phyloP scores from a whole-genome alignment of 177 flowering plant species.

The Tripterygium wilfordii region DNA sequence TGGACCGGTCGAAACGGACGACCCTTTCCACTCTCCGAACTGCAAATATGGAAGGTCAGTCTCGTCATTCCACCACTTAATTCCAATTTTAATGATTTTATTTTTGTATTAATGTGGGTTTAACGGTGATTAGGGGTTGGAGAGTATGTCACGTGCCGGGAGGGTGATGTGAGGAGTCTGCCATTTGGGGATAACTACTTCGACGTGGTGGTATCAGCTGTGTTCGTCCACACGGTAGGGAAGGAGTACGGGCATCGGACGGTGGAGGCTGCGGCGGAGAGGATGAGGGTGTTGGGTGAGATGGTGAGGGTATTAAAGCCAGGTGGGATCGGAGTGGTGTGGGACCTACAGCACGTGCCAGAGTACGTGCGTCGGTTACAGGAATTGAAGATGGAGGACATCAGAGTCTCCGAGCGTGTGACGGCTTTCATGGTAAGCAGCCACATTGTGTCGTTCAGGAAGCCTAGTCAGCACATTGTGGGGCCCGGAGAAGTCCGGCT shows the following conservation, averaged over 20 bases:
- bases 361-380: constrained; percentile 76
- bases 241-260: constrained; percentile 67
- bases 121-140: constrained; percentile 42
- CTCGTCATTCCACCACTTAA: not conserved
- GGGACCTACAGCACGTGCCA: constrained; percentile 88
- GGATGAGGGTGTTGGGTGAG: constrained; percentile 75
- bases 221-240: constrained; percentile 75
- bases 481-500: constrained; percentile 52
- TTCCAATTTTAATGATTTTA: not conserved
- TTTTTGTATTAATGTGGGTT: not conserved
- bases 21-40: constrained; percentile 58
- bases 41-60: constrained; percentile 56
- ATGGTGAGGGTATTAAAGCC: constrained; percentile 81
- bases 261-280: constrained; percentile 83
- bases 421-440: constrained; percentile 92
- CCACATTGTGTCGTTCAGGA: constrained; percentile 87
- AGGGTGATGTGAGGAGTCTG: constrained; percentile 74
- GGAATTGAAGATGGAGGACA: constrained; percentile 88
- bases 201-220: constrained; percentile 88
- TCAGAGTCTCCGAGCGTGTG: constrained; percentile 74
- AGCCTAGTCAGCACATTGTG: constrained; percentile 52
- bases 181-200: constrained; percentile 82
- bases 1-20: constrained; percentile 42
- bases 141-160: constrained; percentile 89
- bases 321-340: constrained; percentile 86